Conservation (phyloP, 306 rosid species). For the Urtica urens region DNA sequence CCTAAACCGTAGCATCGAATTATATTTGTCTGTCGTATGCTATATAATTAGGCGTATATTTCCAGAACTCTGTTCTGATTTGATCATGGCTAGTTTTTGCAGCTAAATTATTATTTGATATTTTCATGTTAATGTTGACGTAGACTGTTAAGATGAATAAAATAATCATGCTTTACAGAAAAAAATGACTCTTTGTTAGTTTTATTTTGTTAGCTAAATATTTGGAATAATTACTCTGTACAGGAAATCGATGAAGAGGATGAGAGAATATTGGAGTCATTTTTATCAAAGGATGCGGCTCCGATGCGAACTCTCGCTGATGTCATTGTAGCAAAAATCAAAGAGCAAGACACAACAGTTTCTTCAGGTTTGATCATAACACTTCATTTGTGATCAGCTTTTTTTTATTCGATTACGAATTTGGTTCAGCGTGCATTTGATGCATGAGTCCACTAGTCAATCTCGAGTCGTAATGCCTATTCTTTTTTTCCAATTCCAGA, state of each 20-base stretch:
- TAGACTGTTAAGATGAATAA: too few species aligned
- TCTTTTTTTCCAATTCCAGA: constrained; percentile 32
- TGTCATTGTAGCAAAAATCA: constrained; percentile 54
- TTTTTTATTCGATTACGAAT: background rate
- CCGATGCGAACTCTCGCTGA: constrained; percentile 54
- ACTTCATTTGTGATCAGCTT: background rate
- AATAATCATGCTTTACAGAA: too few species aligned
- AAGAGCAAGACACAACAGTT: constrained; percentile 42
- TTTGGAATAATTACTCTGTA: background rate
- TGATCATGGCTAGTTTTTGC: constrained; percentile 1
- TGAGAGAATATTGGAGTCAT: constrained; percentile 51
- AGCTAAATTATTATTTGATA: too few species aligned
- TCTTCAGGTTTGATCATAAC: constrained; percentile 36
- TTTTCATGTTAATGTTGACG: too few species aligned
- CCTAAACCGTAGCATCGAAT: too few species aligned
- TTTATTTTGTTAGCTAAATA: too few species aligned
- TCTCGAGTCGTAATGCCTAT: background rate
- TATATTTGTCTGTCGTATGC: too few species aligned
- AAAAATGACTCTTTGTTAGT: too few species aligned
- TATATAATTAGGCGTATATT: too few species aligned
- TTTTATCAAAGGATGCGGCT: constrained; percentile 34
- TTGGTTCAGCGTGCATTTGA: background rate
- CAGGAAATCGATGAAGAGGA: constrained; percentile 58
- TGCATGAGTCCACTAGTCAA: too few species aligned
- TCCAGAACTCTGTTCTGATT: too few species aligned